Conservation (phyloP, 2,329 filamentous ascomycete species). For the Neonectria neomacrospora region DNA sequence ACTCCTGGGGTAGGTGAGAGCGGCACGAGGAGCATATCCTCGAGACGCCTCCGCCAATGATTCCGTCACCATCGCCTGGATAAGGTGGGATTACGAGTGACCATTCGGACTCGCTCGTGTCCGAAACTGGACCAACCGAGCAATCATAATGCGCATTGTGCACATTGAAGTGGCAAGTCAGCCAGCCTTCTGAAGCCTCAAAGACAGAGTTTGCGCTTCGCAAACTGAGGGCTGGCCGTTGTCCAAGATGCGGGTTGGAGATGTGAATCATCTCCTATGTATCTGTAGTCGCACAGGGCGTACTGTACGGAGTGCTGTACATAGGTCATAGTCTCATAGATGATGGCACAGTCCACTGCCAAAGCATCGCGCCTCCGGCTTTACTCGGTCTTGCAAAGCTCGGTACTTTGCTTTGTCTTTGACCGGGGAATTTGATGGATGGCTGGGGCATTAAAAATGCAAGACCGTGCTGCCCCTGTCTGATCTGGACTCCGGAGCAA, state of each 20-base stretch:
- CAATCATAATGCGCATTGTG: background rate
- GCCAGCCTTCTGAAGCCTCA: background rate
- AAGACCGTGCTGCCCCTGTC: constrained; percentile 37
- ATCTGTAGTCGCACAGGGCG: background rate
- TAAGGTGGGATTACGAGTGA: constrained; percentile 7
- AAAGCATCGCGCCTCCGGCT: constrained; percentile 20
- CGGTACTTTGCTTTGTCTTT: constrained; percentile 6
- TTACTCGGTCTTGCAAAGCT: constrained; percentile 16
- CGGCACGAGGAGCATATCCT: background rate
- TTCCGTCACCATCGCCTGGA: constrained; percentile 6
- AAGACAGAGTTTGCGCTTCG: background rate
- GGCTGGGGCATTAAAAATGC: constrained; percentile 36
- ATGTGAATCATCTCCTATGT: background rate
- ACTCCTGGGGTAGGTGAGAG: constrained; percentile 27
- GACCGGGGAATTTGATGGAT: constrained; percentile 10
- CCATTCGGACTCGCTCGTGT: constrained; percentile 17
- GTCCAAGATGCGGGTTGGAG: constrained; percentile 24
- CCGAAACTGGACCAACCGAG: background rate
- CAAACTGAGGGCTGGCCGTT: background rate
- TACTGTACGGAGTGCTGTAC: no score
- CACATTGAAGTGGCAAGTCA: background rate
- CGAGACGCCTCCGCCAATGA: constrained; percentile 19
- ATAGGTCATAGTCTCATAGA: no score
- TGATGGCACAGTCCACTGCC: constrained; percentile 27
- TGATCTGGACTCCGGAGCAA: constrained; percentile 17